Conservation (phyloP, 768 basidiomycete genomes). For the Xerocomus brunneocitrinus region DNA sequence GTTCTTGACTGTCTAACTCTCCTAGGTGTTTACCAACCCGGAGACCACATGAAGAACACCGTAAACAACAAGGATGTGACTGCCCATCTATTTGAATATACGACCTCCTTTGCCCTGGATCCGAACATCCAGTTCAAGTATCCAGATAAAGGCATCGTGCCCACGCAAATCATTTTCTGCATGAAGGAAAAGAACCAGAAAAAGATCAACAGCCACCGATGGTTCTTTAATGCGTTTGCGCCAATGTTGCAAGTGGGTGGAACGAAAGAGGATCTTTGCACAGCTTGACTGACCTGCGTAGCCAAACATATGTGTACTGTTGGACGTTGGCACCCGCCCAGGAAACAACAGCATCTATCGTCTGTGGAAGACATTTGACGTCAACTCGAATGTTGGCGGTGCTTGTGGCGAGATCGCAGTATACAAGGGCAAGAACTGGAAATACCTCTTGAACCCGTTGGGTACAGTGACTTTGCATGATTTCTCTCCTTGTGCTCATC, state of each 20-base stretch:
- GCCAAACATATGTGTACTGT: slow-evolving; percentile 88
- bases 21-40: slow-evolving; percentile 86
- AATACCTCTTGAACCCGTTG: slow-evolving; percentile 74
- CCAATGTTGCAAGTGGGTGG: slow-evolving; percentile 67
- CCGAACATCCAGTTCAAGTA: slow-evolving; percentile 79
- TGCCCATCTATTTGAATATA: slow-evolving; percentile 82
- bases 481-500: neutral
- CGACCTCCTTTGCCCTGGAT: slow-evolving; percentile 75
- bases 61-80: slow-evolving; percentile 71
- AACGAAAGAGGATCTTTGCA: neutral
- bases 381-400: slow-evolving; percentile 89
- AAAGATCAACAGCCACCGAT: slow-evolving; percentile 95
- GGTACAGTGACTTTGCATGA: slow-evolving; percentile 39
- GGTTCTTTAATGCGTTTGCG: slow-evolving; percentile 96
- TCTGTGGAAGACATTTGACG: slow-evolving; percentile 92
- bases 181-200: slow-evolving; percentile 94
- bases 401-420: slow-evolving; percentile 96
- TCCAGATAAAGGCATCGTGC: slow-evolving; percentile 89
- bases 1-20: slow-evolving; percentile 87
- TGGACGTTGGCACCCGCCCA: slow-evolving; percentile 94
- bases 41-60: slow-evolving; percentile 54
- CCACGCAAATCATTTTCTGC: slow-evolving; percentile 90
- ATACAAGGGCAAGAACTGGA: slow-evolving; percentile 90
- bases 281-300: slow-evolving; percentile 21
- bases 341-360: slow-evolving; percentile 86